These are phyloP conservation scores for Macaranga tanarius DNA, from an alignment of 441 rosid genomes.

Conservation along the genomic window DNA sequence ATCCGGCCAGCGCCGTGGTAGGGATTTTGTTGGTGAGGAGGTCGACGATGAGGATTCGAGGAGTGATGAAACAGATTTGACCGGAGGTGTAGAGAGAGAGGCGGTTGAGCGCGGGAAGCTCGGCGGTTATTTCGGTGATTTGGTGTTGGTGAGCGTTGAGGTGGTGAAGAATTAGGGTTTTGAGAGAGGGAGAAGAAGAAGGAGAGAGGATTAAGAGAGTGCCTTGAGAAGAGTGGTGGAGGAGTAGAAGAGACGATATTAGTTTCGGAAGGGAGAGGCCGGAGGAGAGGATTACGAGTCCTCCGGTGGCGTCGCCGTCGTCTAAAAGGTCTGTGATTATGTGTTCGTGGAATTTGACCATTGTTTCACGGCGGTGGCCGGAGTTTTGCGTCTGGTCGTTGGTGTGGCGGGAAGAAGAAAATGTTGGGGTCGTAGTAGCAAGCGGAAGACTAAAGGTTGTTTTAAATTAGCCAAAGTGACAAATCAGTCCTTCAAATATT, in stretches of 20 bases:
- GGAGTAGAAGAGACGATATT: constrained; percentile 64
- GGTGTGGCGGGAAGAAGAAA: constrained; percentile 10
- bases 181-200: constrained; percentile 58
- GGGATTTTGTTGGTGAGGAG: constrained; percentile 62
- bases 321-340: constrained; percentile 73
- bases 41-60: constrained; percentile 93
- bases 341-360: constrained; percentile 84
- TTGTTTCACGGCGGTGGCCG: constrained; percentile 20
- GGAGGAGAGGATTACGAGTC: constrained; percentile 74
- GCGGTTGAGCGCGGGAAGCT: constrained; percentile 75
- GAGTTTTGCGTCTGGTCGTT: background rate
- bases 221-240: constrained; percentile 73
- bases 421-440: background rate
- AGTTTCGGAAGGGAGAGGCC: constrained; percentile 81
- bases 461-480: background rate
- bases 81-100: constrained; percentile 81
- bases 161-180: constrained; percentile 56
- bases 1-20: constrained; percentile 54
- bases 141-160: constrained; percentile 31
- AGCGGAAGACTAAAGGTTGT: background rate
- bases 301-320: constrained; percentile 72
- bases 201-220: constrained; percentile 72
- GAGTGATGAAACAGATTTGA: constrained; percentile 62
- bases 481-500: background rate
- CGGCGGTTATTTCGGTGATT: constrained; percentile 70